Base-by-base conservation (phyloP, 1,284 basidiomycete species). In the Pyrrhoderma lamaoense region DNA sequence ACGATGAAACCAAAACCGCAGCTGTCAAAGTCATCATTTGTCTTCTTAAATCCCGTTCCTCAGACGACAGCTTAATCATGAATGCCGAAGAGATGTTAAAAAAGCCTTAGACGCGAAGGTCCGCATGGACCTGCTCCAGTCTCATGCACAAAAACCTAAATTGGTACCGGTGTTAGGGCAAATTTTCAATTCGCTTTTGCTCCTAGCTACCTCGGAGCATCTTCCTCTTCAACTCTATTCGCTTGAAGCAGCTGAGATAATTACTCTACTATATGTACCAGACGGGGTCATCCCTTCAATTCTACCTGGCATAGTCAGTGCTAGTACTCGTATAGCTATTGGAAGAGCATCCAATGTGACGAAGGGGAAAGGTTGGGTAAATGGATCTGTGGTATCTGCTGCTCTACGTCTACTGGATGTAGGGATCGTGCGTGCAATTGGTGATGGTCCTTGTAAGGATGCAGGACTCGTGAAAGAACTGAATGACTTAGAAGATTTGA, bases 151-250 rank as follows among this genome's bases (percentile, higher is more conserved):
- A 45, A 68, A 67, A 34, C 57, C 62, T 51, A 74, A 65, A 49
- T 83, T 91, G 58, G 69, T 86, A 36, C 86, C 93, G 2, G 74
- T 94, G 27, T 69, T 94, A 31, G 93, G 92, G 9, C 88, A 90
- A 65, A 89, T 85, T 1, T 67, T 95, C 47, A 82, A 89, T 56
- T 76, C 82, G 1, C 70, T 93, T 8, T 70, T 94, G 45, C 66
- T 64, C 11, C 70, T 73, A 3, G 71, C 80, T 0, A 67, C 71
- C 35, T 83, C 86, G 2, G 69, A 69, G 2, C 72, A 84, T 58
- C 63, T 76, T 2, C 62, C 76, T 8, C 69, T 94, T 22, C 88
- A 91, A 61, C 70, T 73, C 8, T 55, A 71, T 0, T 83, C 87
- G 5, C 71, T 95, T 14, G 68, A 76, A n/a, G 64, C 82, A 8